Conservation (phyloP, 768 basidiomycete genomes). For the Hydnomerulius pinastri region DNA sequence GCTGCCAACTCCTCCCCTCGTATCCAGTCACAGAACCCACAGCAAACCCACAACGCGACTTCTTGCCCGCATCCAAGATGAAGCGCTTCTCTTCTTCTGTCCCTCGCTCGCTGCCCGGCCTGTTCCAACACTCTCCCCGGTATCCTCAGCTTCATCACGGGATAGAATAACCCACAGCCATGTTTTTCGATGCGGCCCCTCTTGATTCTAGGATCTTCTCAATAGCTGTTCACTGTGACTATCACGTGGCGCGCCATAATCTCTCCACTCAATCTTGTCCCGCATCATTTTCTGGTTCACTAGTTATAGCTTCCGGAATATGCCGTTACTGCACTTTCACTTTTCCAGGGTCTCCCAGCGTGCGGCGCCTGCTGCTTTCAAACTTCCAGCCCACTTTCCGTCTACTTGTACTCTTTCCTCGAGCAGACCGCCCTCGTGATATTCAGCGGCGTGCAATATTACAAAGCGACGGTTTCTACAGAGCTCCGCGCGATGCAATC, state of each 20-base stretch:
- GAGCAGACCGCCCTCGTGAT: too few relatives aligned
- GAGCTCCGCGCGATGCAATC: too few relatives aligned
- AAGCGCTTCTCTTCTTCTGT: background rate
- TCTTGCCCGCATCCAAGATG: background rate
- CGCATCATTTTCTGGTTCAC: background rate
- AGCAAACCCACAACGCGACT: too few relatives aligned
- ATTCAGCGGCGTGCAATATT: too few relatives aligned
- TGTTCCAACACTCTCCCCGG: background rate
- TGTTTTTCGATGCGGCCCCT: too few relatives aligned
- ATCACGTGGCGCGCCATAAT: background rate
- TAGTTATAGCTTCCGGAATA: background rate
- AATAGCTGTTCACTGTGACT: too few relatives aligned
- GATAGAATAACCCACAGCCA: too few relatives aligned
- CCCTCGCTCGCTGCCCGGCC: background rate
- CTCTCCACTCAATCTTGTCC: background rate
- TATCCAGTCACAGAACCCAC: slow-evolving; percentile 1
- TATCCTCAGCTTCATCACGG: too few relatives aligned
- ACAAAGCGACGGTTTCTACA: too few relatives aligned
- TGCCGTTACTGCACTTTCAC: background rate
- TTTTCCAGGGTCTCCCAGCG: background rate
- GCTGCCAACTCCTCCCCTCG: background rate
- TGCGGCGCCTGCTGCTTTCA: too few relatives aligned
- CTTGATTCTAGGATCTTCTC: too few relatives aligned
- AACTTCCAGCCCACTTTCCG: too few relatives aligned
- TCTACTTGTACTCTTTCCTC: background rate